Base-by-base conservation (phyloP, 2,329 filamentous ascomycete species). In the Diplodia mutila region DNA sequence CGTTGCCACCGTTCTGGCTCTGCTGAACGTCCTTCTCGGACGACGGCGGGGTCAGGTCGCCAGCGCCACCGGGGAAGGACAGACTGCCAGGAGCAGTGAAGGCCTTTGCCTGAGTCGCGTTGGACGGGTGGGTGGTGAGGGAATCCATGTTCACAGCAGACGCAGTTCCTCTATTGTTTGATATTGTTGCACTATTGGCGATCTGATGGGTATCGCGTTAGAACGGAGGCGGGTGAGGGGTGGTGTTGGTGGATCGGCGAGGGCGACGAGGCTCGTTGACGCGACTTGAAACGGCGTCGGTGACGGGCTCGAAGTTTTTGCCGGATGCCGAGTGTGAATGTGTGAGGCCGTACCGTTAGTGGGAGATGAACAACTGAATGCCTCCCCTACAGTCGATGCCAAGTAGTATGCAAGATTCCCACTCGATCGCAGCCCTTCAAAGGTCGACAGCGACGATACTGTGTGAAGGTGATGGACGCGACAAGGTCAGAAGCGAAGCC, bases 291-390 rank as follows among this genome's bases (percentile, higher is more conserved):
- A 61, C 42, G 49, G 37, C 37, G 57, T 63, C 59, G 67, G 34
- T 34, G 54, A 67, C 59, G 52, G 39, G 39, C 63, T 37, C 42
- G 61, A 65, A 34, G 37, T 12, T 39, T 53, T 63, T 63, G 59
- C 59, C 59, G 59, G 66, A 68, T 59, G 59, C 42, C 27, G 68
- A 71, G 69, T 37, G 63, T 54, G 53, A 34, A 64, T 37, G 48
- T 61, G 63, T 25, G 61, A 72, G 70, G 71, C 73, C 82, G 80
- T 85, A 85, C 83, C 85, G 79, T 87, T 80, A 86, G 87, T 82
- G 87, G 91, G 93, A 97, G 93, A 97, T 91, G 85, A 93, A 97
- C 93, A 97, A 97, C 80, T 90, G 82, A 97, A 97, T 97, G 93
- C 93, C 91, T 97, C 93, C 91, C 93, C 92, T 84, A 85, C 84